These are phyloP conservation scores for Striga hermonthica DNA, from an alignment of 305 asterid species.

Conservation along the genomic window DNA sequence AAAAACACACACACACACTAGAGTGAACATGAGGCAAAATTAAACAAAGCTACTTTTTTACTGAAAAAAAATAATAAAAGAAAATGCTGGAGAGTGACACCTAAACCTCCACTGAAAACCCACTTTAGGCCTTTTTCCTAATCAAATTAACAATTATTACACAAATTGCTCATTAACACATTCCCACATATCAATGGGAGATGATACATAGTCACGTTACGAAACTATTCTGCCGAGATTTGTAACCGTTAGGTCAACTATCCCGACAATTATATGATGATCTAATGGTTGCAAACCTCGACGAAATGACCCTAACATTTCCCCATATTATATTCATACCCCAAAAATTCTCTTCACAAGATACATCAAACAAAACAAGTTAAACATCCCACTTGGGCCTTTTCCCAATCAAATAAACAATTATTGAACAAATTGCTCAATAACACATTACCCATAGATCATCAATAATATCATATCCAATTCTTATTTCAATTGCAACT, in stretches of 20 bases:
- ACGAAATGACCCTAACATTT: too few relatives aligned
- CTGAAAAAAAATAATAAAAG: background rate
- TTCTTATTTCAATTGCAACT: constrained; percentile 23
- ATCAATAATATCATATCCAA: background rate
- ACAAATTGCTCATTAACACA: constrained; percentile 1
- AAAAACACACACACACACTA: background rate
- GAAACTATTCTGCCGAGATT: too few relatives aligned
- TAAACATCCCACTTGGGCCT: background rate
- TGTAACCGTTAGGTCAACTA: too few relatives aligned
- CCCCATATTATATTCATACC: too few relatives aligned
- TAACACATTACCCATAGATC: background rate
- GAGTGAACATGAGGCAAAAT: constrained; percentile 25
- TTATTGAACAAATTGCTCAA: constrained; percentile 26
- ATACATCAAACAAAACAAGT: too few relatives aligned
- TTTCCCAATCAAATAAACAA: constrained; percentile 6
- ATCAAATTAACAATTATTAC: constrained; percentile 26
- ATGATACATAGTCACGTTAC: too few relatives aligned
- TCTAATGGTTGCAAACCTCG: too few relatives aligned
- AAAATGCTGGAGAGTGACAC: constrained; percentile 29
- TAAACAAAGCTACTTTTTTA: background rate
- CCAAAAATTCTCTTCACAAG: too few relatives aligned
- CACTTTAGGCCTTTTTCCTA: constrained; percentile 15
- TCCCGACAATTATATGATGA: too few relatives aligned
- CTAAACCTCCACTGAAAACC: constrained; percentile 31
- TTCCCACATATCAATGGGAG: too few relatives aligned